These are phyloP conservation scores for Auricularia sp. DNA, from an alignment of 768 basidiomycete genomes.

Conservation along the genomic window DNA sequence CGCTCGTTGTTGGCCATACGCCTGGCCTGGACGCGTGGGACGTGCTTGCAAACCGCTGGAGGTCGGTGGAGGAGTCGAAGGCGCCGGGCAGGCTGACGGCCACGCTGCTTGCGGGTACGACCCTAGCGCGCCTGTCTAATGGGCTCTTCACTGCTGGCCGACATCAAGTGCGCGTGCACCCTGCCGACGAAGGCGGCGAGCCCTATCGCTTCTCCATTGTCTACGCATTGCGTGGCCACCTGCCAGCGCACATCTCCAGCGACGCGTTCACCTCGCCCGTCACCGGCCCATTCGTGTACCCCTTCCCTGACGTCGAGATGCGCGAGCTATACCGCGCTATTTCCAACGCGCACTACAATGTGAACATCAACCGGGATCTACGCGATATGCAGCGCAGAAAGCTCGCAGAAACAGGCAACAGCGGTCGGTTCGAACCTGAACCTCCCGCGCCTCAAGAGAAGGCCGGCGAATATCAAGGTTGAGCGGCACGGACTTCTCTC, in stretches of 20 bases:
- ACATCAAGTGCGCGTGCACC: conserved; percentile 11
- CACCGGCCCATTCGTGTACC: conserved; percentile 7
- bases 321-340: conserved; percentile 10
- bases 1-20: conserved; percentile 11
- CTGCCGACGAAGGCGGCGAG: neutral
- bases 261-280: conserved; percentile 7
- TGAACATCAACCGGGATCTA: conserved; percentile 7
- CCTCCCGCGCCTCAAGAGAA: too few species aligned
- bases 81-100: conserved; percentile 8
- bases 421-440: neutral
- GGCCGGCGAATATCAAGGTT: too few species aligned
- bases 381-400: conserved; percentile 7
- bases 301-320: conserved; percentile 2
- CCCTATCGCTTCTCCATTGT: conserved; percentile 12
- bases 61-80: conserved; percentile 9
- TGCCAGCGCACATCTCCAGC: conserved; percentile 8
- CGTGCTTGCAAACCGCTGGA: conserved; percentile 4
- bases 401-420: neutral
- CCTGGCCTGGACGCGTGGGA: conserved; percentile 12
- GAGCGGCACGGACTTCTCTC: too few species aligned
- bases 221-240: conserved; percentile 10
- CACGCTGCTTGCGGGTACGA: conserved; percentile 12
- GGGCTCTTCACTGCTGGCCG: conserved; percentile 9
- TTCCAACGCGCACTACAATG: conserved; percentile 11
- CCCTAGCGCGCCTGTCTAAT: conserved; percentile 11